Evolutionary conservation across 2,329 filamentous ascomycete species (phyloP), one percentile per base, ranked within the genome.

Genomic region (Pyrenophora graminea): DNA sequence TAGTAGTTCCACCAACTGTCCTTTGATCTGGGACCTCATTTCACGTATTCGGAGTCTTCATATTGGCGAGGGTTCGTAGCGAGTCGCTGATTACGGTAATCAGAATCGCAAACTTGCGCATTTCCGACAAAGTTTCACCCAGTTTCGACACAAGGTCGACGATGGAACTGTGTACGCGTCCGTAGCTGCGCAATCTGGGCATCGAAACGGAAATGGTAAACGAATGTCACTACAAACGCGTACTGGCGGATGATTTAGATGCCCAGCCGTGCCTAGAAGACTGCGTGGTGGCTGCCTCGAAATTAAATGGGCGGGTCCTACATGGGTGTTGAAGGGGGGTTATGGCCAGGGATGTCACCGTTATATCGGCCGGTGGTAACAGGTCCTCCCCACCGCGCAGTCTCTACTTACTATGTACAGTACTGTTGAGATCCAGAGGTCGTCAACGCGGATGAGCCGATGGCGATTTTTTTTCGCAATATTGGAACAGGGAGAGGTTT

Each of bases 1-100:
- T 51, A 42, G 43, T 56, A 50, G 63, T 66, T 64, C 63, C 63
- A 66, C 63, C 59, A 64, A 64, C 60, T 23, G 45, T 59, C 58
- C 56, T 59, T 58, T 43, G 50, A 31, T 53, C 55, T 50, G 51
- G 32, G 52, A 39, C 36, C 49, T 59, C 53, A 63, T 62, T 59
- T 63, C 53, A 38, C 30, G 37, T 23, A 50, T 36, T 48, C 53
- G 41, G 48, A 56, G 54, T 55, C 52, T 56, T 56, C 54, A 59
- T 47, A 49, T 30, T 30, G 27, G 10, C 27, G 27, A 30, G 27
- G 27, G 10, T 30, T 10, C 10, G 27, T 13, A 30, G 10, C 10
- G 27, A 30, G 27, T 30, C 27, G 27, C 27, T 10, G 27, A 30
- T 30, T 30, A 9, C 27, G 9, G 10, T 30, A 12, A 12, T 30